Evolutionary conservation across 2,329 filamentous ascomycete species (phyloP), one percentile per base, ranked within the genome.

Genomic region (Botrytis pseudocinerea): DNA sequence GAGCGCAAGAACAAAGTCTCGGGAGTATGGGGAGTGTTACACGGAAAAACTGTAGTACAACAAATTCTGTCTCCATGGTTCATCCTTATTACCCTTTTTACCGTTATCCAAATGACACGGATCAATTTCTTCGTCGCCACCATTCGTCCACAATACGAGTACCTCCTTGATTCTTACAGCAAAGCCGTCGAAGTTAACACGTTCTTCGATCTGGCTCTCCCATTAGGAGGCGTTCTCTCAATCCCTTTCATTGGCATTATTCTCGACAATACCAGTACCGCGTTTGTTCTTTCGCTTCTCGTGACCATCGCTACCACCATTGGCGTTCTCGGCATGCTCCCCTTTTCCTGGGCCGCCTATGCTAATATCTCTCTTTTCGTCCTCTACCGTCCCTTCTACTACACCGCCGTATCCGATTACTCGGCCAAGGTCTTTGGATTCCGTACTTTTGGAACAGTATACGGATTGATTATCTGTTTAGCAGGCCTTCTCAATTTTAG

Each of bases 41-140:
- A 97, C 80, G 90, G 90, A 69, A 85, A 86, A 76, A 88, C 91
- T 0, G 92, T 93, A 0, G 79, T 86, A 35, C 83, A 93, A 78
- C 95, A 98, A 82, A 92, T 97, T 76, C 82, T 84, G 12, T 93
- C 91, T 3, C 91, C 91, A 0, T 97, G 94, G 94, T 97, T 96
- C 81, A 85, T 94, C 28, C 86, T 97, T 54, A 93, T 97, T 78
- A 92, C 93, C 8, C 82, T 94, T 32, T 95, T 97, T 81, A 97
- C 78, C 42, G 86, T 92, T 46, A 83, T 93, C 57, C 91, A 92
- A 81, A 93, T 92, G 90, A 91, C 90, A 2, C 87, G 92, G 44
- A 97, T 97, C 86, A 97, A 97, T 83, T 97, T 94, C 84, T 97
- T 97, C 80, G 93, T 97, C 70, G 93, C 94, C 5, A 97, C 94